Evolutionary conservation across 139 green algal genomes (phyloP).

Genomic region (Trebouxia sp.): DNA sequence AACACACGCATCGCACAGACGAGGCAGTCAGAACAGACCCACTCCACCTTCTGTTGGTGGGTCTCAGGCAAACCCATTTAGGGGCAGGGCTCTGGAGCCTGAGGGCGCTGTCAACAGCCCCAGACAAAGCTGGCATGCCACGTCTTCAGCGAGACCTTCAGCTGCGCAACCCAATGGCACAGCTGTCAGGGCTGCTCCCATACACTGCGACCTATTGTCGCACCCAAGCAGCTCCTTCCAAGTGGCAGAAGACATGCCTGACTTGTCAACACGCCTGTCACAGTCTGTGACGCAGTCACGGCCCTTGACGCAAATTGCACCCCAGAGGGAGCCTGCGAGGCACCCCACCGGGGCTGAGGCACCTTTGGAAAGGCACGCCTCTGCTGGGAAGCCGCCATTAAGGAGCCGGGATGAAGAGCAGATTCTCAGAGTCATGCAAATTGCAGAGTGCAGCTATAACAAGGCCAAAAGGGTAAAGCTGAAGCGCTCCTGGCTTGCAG

Average conservation of each 20-base stretch:
- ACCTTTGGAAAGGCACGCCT: neutral
- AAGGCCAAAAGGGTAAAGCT: neutral
- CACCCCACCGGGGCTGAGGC: neutral
- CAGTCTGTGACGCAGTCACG: neutral
- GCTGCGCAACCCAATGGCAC: neutral
- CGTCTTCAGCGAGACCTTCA: neutral
- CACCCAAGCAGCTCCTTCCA: neutral
- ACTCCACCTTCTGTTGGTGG: neutral
- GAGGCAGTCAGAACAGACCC: neutral
- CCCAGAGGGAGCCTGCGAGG: neutral
- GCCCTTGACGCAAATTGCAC: neutral
- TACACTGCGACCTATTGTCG: neutral
- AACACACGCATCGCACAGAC: neutral
- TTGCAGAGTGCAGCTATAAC: neutral
- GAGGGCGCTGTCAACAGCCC: neutral
- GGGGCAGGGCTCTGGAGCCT: neutral
- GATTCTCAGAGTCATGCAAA: neutral
- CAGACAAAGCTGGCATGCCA: neutral
- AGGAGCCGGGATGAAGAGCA: neutral
- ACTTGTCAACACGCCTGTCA: neutral
- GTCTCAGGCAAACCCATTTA: neutral
- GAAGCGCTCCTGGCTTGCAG: too few relatives aligned
- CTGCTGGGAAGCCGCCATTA: neutral
- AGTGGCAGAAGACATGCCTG: neutral
- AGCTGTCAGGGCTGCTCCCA: neutral